Conservation (phyloP, 495 filamentous ascomycete species). For the Pyrenopolyporus hunteri region DNA sequence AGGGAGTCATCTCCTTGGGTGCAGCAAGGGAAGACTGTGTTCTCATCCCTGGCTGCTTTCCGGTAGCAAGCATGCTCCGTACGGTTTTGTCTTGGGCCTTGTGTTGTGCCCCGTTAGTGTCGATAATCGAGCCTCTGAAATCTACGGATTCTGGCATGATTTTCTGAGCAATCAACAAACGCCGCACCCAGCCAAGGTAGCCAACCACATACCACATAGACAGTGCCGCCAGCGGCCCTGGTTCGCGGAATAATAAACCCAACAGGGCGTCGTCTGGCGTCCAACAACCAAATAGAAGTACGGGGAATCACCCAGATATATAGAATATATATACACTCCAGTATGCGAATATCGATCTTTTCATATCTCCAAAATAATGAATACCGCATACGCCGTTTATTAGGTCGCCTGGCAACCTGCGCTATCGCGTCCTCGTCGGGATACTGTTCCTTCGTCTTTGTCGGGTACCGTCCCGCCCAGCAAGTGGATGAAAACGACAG, state of each 20-base stretch:
- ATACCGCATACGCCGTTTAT: constrained; percentile 5
- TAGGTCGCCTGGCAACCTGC: too few relatives aligned
- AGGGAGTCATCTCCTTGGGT: neutral
- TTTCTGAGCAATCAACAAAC: neutral
- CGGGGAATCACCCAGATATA: neutral
- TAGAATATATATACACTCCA: too few relatives aligned
- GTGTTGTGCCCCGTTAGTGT: neutral
- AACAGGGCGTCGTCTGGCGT: too few relatives aligned
- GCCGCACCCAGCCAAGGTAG: too few relatives aligned
- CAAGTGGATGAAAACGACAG: constrained; percentile 1
- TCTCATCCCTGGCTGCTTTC: neutral
- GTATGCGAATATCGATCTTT: constrained; percentile 21
- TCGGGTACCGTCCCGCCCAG: constrained; percentile 16
- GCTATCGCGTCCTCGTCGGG: constrained; percentile 13
- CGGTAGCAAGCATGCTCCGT: neutral
- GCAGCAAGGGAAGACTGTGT: neutral
- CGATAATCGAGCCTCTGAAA: too few relatives aligned
- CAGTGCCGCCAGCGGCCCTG: too few relatives aligned
- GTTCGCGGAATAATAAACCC: too few relatives aligned
- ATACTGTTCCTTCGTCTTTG: constrained; percentile 21
- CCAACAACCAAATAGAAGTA: neutral
- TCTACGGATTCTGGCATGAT: too few relatives aligned
- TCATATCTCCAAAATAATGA: constrained; percentile 3
- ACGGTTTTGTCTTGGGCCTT: neutral
- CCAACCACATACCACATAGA: too few relatives aligned